These are phyloP conservation scores for Solanum hybrid DNA, from an alignment of 305 asterid species.

Conservation along the genomic window DNA sequence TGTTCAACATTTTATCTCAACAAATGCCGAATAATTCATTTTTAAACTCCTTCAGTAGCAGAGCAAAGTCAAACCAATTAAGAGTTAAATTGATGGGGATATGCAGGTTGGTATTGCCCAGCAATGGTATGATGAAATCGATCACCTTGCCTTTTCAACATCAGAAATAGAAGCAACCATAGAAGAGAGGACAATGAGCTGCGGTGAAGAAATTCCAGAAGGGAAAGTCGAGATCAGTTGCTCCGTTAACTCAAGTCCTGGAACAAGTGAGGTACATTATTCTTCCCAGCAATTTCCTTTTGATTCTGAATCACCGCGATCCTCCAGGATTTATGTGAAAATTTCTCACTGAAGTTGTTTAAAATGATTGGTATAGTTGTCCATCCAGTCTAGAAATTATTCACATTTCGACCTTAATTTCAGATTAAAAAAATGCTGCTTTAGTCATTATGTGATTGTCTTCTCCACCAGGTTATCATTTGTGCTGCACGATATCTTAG, in stretches of 20 bases:
- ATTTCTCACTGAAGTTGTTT: not conserved
- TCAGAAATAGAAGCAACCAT: conserved; percentile 26
- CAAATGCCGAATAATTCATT: not conserved
- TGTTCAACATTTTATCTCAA: not conserved
- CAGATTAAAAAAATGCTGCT: not conserved
- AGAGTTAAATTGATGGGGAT: conserved; percentile 7
- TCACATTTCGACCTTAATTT: not conserved
- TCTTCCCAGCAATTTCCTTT: not conserved
- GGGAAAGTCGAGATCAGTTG: conserved; percentile 45
- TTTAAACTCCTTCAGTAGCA: not conserved
- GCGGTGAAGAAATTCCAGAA: conserved; percentile 25
- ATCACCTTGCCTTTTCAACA: conserved; percentile 33
- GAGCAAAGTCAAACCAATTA: not conserved
- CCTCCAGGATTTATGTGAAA: not conserved
- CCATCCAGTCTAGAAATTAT: not conserved
- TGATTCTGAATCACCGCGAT: not conserved
- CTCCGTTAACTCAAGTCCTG: conserved; percentile 73
- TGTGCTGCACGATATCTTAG: conserved; percentile 58
- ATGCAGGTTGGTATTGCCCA: conserved; percentile 68
- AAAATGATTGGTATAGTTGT: not conserved
- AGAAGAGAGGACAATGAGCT: conserved; percentile 19
- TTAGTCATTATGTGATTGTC: not conserved
- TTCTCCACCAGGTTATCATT: conserved; percentile 40
- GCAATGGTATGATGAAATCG: conserved; percentile 67
- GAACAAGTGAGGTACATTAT: conserved; percentile 71